Evolutionary conservation across 1,139 yeast genomes (phyloP).

Genomic region (Yamadazyma kanchanaburiensis): DNA sequence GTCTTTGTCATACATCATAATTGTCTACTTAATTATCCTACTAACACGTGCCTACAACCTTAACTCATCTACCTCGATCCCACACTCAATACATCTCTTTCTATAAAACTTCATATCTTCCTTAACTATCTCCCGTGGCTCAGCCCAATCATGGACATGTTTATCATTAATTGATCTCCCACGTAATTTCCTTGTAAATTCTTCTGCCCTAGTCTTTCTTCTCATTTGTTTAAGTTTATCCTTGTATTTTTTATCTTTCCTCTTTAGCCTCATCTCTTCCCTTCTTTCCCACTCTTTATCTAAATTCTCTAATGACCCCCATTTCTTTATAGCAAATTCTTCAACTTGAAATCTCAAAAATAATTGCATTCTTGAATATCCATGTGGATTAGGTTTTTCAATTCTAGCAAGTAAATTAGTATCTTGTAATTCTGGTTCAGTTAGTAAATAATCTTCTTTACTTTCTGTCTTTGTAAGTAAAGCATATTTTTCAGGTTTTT

Average conservation of each 20-base stretch:
- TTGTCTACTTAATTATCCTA: constrained; percentile 1
- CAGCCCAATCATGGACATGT: constrained; percentile 82
- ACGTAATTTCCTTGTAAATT: constrained; percentile 67
- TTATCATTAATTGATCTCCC: constrained; percentile 47
- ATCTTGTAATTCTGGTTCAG: constrained; percentile 90
- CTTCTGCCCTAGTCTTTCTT: constrained; percentile 88
- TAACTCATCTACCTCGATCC: constrained; percentile 75
- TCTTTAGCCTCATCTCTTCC: constrained; percentile 63
- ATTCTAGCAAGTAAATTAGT: constrained; percentile 62
- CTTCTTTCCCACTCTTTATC: constrained; percentile 92
- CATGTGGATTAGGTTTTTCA: constrained; percentile 94
- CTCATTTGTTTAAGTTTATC: constrained; percentile 80
- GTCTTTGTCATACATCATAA: not conserved
- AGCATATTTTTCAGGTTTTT: constrained; percentile 82
- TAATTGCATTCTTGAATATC: constrained; percentile 90
- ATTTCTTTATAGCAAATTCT: constrained; percentile 85
- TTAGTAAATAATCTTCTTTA: constrained; percentile 82
- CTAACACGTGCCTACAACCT: constrained; percentile 13
- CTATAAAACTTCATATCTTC: constrained; percentile 47
- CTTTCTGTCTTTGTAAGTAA: constrained; percentile 93
- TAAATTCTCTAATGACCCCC: constrained; percentile 88
- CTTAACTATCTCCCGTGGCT: constrained; percentile 36
- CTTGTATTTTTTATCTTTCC: constrained; percentile 79
- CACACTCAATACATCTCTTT: constrained; percentile 77
- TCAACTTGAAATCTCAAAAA: constrained; percentile 88